Percentiles rank a stretch among this genome's conserved stretches.
phyloP scores from a whole-genome alignment of 2,329 filamentous ascomycete genomes.

The Cryphonectria naterciae region DNA sequence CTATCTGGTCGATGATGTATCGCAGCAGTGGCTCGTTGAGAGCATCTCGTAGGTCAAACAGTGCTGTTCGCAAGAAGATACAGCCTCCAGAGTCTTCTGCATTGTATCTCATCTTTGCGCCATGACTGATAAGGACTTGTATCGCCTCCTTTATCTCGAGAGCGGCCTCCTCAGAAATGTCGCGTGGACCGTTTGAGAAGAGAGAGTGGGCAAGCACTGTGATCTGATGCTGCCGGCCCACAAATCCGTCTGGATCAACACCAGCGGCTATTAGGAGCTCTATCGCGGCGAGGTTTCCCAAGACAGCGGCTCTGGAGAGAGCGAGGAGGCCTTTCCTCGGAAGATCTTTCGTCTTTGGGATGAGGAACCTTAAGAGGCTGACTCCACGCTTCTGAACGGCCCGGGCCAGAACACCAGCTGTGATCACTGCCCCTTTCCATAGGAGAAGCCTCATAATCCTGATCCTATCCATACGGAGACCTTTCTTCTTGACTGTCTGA shows the following conservation, averaged over 20 bases:
- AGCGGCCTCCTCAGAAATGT: background rate
- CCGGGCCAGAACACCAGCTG: background rate
- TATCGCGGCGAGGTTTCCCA: background rate
- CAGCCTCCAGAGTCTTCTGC: background rate
- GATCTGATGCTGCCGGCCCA: background rate
- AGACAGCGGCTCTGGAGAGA: background rate
- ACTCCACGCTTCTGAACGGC: background rate
- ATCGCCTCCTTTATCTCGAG: background rate
- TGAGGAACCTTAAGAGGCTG: background rate
- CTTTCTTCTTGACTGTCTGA: fast-evolving
- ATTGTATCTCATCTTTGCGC: background rate
- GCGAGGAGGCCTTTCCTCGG: background rate
- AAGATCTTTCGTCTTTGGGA: background rate
- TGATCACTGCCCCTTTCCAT: background rate
- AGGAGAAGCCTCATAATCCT: background rate
- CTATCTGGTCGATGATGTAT: background rate
- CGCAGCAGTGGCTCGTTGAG: background rate
- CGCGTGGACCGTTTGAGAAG: background rate
- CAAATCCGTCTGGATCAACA: background rate
- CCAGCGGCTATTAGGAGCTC: background rate
- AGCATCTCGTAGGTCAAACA: fast-evolving
- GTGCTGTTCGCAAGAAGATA: background rate
- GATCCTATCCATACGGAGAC: background rate
- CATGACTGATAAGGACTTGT: background rate
- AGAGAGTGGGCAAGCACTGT: background rate